phyloP scores from a whole-genome alignment of 2,329 filamentous ascomycete species.

The Xylaria sp. region DNA sequence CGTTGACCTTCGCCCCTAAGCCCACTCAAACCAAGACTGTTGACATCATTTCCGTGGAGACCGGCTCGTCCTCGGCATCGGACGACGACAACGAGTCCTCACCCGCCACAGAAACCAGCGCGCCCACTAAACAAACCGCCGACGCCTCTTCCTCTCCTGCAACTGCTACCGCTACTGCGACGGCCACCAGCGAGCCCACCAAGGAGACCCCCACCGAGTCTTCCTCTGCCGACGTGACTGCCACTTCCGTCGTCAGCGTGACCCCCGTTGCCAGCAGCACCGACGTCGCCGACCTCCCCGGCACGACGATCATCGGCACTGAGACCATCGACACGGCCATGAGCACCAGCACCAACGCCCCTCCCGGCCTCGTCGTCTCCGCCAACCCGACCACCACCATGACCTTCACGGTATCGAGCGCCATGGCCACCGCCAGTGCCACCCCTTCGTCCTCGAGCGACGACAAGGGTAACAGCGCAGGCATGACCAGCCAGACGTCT shows the following conservation, averaged over 20 bases:
- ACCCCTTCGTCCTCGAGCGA: background rate
- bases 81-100: background rate
- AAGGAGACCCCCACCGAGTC: too few relatives aligned
- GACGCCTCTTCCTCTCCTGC: background rate
- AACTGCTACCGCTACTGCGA: too few relatives aligned
- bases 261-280: too few relatives aligned
- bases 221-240: too few relatives aligned
- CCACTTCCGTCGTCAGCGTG: too few relatives aligned
- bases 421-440: background rate
- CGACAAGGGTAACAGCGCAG: constrained; percentile 13
- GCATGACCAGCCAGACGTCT: constrained; percentile 18
- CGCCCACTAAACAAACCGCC: background rate
- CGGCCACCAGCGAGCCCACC: too few relatives aligned
- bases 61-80: background rate
- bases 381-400: background rate
- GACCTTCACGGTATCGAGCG: constrained; percentile 3
- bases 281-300: too few relatives aligned
- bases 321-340: constrained; percentile 1
- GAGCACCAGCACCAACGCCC: constrained; percentile 1
- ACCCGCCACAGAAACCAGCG: background rate
- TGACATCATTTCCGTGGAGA: background rate
- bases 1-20: constrained; percentile 7
- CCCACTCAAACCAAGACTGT: background rate
- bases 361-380: background rate
- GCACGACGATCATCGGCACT: constrained; percentile 4